These are phyloP conservation scores for Chlamydomonas sphaeroides DNA, from an alignment of 139 green algal genomes.

Conservation along the genomic window DNA sequence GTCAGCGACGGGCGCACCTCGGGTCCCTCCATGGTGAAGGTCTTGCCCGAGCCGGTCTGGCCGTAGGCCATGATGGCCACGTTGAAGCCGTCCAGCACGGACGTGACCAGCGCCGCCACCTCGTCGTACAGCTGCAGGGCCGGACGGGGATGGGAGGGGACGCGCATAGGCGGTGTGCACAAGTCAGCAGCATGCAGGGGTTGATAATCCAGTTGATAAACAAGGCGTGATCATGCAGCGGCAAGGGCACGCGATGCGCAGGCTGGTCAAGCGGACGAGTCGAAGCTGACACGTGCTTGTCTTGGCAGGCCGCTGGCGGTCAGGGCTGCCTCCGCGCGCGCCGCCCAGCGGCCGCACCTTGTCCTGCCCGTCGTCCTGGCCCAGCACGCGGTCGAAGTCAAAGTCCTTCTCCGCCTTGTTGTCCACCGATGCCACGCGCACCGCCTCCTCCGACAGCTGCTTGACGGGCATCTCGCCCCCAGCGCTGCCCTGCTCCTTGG, in stretches of 20 bases:
- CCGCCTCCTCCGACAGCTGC: conserved; percentile 42
- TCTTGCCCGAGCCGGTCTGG: conserved; percentile 82
- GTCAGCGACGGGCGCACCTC: conserved; percentile 12
- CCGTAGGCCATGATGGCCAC: conserved; percentile 86
- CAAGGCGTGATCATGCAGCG: too few species aligned
- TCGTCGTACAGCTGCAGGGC: conserved; percentile 64
- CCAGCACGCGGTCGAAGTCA: conserved; percentile 78
- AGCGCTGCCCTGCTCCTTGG: conserved; percentile 45
- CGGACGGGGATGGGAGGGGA: too few species aligned
- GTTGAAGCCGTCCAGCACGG: conserved; percentile 79
- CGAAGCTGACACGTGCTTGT: too few species aligned
- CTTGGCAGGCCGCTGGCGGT: too few species aligned
- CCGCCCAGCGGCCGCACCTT: conserved; percentile 23
- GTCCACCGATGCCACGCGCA: conserved; percentile 27
- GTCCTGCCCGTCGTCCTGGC: conserved; percentile 59
- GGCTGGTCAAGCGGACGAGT: too few species aligned
- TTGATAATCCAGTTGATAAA: too few species aligned
- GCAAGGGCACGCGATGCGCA: too few species aligned
- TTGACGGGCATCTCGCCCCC: conserved; percentile 18
- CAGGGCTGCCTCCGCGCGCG: not conserved
- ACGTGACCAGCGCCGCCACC: conserved; percentile 60
- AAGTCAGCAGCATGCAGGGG: too few species aligned
- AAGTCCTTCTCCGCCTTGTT: conserved; percentile 64
- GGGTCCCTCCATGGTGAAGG: conserved; percentile 76
- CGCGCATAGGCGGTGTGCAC: too few species aligned